A percentile compares a stretch with the other conserved stretches of the same genome.
Evolutionary conservation across 2,329 filamentous ascomycete genomes (phyloP).

Genomic region (Fusarium continuum): DNA sequence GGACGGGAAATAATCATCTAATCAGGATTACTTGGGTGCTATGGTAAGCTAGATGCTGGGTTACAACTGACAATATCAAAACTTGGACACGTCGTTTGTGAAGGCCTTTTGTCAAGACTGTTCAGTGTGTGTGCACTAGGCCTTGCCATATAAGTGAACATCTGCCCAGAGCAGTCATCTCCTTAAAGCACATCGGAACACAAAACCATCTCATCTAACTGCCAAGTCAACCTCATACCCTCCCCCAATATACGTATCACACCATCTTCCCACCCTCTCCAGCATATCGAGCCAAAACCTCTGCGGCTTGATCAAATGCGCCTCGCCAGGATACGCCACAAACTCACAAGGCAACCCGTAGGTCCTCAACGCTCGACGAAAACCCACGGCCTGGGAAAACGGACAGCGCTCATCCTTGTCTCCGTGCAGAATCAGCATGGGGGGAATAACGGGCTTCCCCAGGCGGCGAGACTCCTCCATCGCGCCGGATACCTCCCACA

Average conservation of each 20-base stretch:
- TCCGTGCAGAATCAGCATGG: slow-evolving; percentile 29
- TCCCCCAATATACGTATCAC: slow-evolving; percentile 13
- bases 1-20: too few species aligned
- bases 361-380: slow-evolving; percentile 12
- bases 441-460: slow-evolving; percentile 1
- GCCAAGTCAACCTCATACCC: background rate
- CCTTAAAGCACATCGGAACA: too few species aligned
- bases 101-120: too few species aligned
- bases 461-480: background rate
- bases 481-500: slow-evolving; percentile 19
- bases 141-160: too few species aligned
- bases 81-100: too few species aligned
- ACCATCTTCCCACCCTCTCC: slow-evolving; percentile 22
- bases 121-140: too few species aligned
- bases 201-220: background rate
- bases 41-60: too few species aligned
- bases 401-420: slow-evolving; percentile 24
- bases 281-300: slow-evolving; percentile 32
- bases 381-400: slow-evolving; percentile 19
- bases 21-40: too few species aligned
- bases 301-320: slow-evolving; percentile 7
- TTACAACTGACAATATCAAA: too few species aligned
- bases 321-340: slow-evolving; percentile 19
- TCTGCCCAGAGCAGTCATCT: too few species aligned
- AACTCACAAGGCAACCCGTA: slow-evolving; percentile 18